Evolutionary conservation across 2,329 filamentous ascomycete genomes (phyloP), one percentile per base, ranked within the genome.

Genomic region (Fusarium albidum): DNA sequence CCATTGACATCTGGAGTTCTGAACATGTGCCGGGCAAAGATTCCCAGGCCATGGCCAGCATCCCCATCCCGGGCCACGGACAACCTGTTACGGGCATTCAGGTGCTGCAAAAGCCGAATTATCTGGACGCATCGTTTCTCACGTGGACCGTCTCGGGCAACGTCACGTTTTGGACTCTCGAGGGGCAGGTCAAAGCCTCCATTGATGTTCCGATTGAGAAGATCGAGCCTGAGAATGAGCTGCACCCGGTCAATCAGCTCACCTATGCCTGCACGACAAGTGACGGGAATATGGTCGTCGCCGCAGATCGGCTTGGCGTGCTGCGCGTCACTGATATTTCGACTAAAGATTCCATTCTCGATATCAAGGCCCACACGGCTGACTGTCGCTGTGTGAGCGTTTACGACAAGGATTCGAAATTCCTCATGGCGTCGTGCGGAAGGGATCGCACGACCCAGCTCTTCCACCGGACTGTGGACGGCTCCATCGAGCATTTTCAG

Each of bases 361-460:
- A 91, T 59, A 88, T 88, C 34, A 95, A 96, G 70, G 95, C 93
- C 25, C 95, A 99, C 70, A 84, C 89, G 6, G 87, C 87, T 8
- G 92, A 97, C 66, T 90, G 96, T 57, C 91, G 91, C 32, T 90
- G 89, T 64, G 88, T 98, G 62, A 85, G 88, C 15, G 79, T 96
- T 5, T 86, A 86, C 65, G 84, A 91, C 63, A 80, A 81, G 37
- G 79, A 82, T 1, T 78, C 82, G 1, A 80, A 77, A 39, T 82
- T 85, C 29, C 77, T 96, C 38, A 80, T 98, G 63, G 94, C 91
- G 14, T 92, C 88, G 10, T 93, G 89, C 69, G 91, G 92, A 29
- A 84, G 95, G 61, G 95, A 99, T 73, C 88, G 95, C 43, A 96
- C 90, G n/a, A 85, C 94, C 1, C 95, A 99, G 71, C 77, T 99